These are phyloP conservation scores for Tricholomella constricta DNA, from an alignment of 768 basidiomycete species.

Conservation along the genomic window DNA sequence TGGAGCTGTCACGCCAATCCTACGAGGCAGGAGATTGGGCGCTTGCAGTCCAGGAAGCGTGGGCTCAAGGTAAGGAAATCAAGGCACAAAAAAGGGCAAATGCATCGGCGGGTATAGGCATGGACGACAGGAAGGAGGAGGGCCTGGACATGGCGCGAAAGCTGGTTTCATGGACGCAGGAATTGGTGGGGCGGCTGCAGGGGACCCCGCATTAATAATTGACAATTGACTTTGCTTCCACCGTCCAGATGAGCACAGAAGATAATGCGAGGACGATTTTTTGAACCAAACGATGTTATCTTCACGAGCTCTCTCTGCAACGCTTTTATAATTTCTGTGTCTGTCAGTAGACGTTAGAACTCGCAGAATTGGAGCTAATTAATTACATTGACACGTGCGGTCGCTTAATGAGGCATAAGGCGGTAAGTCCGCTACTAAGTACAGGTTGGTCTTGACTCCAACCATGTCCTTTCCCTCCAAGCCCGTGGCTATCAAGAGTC, in stretches of 20 bases:
- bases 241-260: neutral
- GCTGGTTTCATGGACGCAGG: constrained; percentile 53
- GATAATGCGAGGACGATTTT: no score
- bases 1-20: constrained; percentile 62
- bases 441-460: constrained; percentile 10
- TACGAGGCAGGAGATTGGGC: constrained; percentile 83
- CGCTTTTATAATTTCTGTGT: no score
- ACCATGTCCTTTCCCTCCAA: constrained; percentile 56
- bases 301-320: no score
- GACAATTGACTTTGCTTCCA: neutral
- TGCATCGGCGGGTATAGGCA: constrained; percentile 37
- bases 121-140: constrained; percentile 42
- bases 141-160: constrained; percentile 47
- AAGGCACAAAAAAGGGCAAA: constrained; percentile 51
- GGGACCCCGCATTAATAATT: neutral
- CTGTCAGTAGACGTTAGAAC: no score
- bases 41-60: constrained; percentile 57
- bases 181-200: constrained; percentile 46
- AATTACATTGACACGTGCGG: neutral
- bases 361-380: no score
- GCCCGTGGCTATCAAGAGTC: constrained; percentile 52
- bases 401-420: constrained; percentile 6
- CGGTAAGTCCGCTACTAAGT: constrained; percentile 4
- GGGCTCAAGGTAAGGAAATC: constrained; percentile 43
- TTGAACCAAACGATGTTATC: no score